phyloP scores from a whole-genome alignment of 345 rosid species.

The Eutrema heterophyllum region DNA sequence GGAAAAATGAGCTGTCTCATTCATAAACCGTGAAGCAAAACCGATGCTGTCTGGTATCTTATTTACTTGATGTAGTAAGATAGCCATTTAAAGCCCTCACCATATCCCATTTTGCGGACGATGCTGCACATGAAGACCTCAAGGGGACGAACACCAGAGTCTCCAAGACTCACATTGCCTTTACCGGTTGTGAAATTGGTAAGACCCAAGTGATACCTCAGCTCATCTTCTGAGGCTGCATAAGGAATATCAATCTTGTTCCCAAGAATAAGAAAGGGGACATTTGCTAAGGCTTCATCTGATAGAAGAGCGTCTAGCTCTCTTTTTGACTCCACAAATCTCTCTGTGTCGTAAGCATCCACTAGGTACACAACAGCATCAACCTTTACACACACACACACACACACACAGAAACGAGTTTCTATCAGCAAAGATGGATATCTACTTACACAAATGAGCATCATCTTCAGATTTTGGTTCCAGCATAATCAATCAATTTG shows the following conservation, averaged over 20 bases:
- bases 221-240: constrained; percentile 74
- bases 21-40: neutral
- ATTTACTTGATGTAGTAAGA: constrained; percentile 63
- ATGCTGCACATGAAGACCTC: constrained; percentile 87
- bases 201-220: constrained; percentile 55
- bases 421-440: neutral
- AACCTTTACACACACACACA: constrained; percentile 39
- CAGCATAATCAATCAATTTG: neutral
- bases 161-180: constrained; percentile 46
- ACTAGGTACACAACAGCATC: constrained; percentile 77
- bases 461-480: neutral
- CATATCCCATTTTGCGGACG: constrained; percentile 82
- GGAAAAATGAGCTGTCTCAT: neutral
- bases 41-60: neutral
- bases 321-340: constrained; percentile 62
- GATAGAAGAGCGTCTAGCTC: constrained; percentile 72
- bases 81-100: constrained; percentile 74
- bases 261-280: constrained; percentile 65
- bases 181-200: constrained; percentile 79
- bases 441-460: neutral
- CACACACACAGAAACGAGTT: neutral
- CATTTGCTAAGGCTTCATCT: constrained; percentile 54
- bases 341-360: constrained; percentile 71
- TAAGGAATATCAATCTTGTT: constrained; percentile 79
- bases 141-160: constrained; percentile 51